Evolutionary conservation across 768 basidiomycete species (phyloP).

Genomic region (Tephrocybe sp.): DNA sequence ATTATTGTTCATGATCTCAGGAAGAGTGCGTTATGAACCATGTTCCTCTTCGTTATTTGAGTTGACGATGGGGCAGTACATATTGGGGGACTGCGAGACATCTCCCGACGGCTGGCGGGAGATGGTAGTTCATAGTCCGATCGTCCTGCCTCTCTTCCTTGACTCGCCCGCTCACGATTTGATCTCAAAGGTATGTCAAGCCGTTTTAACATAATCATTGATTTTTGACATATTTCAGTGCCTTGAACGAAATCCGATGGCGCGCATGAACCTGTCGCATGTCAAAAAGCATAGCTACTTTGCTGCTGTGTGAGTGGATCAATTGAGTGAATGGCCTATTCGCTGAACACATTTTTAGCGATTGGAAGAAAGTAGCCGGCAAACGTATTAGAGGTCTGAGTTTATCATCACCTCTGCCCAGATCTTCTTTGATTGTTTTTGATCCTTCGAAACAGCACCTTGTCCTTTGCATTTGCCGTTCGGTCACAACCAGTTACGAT

Average conservation of each 20-base stretch:
- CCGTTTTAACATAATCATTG: neutral
- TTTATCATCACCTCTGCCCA: neutral
- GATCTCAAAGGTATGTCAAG: constrained; percentile 39
- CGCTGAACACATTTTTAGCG: constrained; percentile 24
- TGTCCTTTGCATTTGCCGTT: neutral
- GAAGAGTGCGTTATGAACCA: constrained; percentile 33
- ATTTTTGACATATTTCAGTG: constrained; percentile 35
- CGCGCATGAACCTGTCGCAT: constrained; percentile 39
- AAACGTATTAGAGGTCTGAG: constrained; percentile 29
- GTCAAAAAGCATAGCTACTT: constrained; percentile 54
- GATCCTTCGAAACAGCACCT: constrained; percentile 6
- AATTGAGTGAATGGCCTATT: constrained; percentile 5
- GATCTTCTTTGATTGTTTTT: too few species aligned
- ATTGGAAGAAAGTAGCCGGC: constrained; percentile 38
- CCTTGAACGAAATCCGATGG: constrained; percentile 52
- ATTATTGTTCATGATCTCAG: constrained; percentile 49
- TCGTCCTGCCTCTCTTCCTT: constrained; percentile 27
- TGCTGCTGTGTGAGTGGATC: constrained; percentile 39
- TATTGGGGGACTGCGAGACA: constrained; percentile 5
- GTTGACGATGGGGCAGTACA: constrained; percentile 5
- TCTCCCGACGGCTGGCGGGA: constrained; percentile 29
- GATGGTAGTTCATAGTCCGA: constrained; percentile 30
- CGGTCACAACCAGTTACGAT: neutral
- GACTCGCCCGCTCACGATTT: constrained; percentile 40
- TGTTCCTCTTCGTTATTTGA: neutral